A percentile compares a stretch with the other conserved stretches of the same genome.
These are phyloP conservation scores for Aspergillus texensis DNA, from an alignment of 2,329 filamentous ascomycete species.

Conservation along the genomic window DNA sequence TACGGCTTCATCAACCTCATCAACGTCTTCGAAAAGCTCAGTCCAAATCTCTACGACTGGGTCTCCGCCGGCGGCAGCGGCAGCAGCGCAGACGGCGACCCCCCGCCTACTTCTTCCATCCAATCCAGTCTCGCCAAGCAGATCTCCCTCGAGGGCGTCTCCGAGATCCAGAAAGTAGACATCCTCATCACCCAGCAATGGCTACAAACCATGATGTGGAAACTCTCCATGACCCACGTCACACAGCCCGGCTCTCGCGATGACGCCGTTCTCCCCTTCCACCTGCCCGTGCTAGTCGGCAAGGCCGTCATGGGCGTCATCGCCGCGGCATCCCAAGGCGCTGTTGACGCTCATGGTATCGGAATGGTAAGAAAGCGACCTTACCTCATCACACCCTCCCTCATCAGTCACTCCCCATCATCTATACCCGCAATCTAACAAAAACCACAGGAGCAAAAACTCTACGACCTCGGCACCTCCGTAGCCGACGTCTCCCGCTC, in stretches of 20 bases:
- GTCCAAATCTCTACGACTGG: slow-evolving; percentile 42
- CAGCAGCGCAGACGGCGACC: slow-evolving; percentile 31
- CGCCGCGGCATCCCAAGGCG: slow-evolving; percentile 71
- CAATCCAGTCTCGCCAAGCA: slow-evolving; percentile 58
- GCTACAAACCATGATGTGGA: slow-evolving; percentile 73
- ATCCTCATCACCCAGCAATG: slow-evolving; percentile 71
- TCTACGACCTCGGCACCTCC: slow-evolving; percentile 39
- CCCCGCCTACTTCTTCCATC: slow-evolving; percentile 44
- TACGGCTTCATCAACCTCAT: slow-evolving; percentile 46
- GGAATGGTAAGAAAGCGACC: slow-evolving; percentile 62
- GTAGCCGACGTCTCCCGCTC: slow-evolving; percentile 39
- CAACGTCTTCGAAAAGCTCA: slow-evolving; percentile 43
- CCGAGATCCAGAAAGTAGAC: slow-evolving; percentile 69
- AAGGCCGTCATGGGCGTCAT: slow-evolving; percentile 68
- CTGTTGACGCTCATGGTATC: slow-evolving; percentile 74
- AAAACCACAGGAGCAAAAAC: slow-evolving; percentile 40
- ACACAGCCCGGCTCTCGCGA: slow-evolving; percentile 59
- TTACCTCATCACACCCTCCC: background rate
- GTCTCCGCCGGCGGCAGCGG: slow-evolving; percentile 36
- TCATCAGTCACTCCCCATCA: too few relatives aligned
- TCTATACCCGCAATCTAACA: background rate
- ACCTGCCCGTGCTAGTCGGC: slow-evolving; percentile 65
- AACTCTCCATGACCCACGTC: slow-evolving; percentile 67
- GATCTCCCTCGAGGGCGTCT: slow-evolving; percentile 57
- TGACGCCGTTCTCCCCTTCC: slow-evolving; percentile 64